Evolutionary conservation across 331 rosid species (phyloP).

Genomic region (Pyracantha coccinea): DNA sequence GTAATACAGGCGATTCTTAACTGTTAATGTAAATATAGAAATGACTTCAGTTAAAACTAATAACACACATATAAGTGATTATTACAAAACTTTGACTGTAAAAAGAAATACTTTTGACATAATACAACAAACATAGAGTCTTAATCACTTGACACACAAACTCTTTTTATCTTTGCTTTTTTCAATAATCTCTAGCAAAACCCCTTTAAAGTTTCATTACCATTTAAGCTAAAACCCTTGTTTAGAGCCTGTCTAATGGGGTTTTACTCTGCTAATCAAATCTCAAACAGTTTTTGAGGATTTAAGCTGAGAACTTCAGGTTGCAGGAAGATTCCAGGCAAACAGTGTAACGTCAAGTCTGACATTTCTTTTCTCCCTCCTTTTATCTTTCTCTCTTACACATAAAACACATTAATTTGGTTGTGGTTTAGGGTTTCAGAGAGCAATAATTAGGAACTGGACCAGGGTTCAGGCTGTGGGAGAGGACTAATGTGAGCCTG

Average conservation of each 20-base stretch:
- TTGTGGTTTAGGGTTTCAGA: slow-evolving; percentile 36
- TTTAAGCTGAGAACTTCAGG: slow-evolving; percentile 15
- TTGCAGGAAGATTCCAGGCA: slow-evolving; percentile 45
- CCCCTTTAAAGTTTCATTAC: neutral
- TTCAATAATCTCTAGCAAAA: neutral
- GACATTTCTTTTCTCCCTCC: slow-evolving; percentile 1
- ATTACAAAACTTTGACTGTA: too few relatives aligned
- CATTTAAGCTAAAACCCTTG: neutral
- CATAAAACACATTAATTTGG: slow-evolving; percentile 26
- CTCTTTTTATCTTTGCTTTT: neutral
- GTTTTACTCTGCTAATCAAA: neutral
- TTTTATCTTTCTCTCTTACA: neutral
- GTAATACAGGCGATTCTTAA: neutral
- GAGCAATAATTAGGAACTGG: slow-evolving; percentile 58
- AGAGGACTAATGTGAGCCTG: slow-evolving; percentile 77
- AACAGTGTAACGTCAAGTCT: slow-evolving; percentile 10
- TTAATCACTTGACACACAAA: neutral
- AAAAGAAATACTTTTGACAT: too few relatives aligned
- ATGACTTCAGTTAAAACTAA: too few relatives aligned
- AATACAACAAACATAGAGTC: too few relatives aligned
- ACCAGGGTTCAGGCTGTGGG: slow-evolving; percentile 49
- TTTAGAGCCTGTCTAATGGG: slow-evolving; percentile 4
- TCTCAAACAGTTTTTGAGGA: neutral
- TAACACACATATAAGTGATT: too few relatives aligned
- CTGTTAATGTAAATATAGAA: too few relatives aligned